Percentiles rank a stretch among this genome's conserved stretches.
phyloP scores from a whole-genome alignment of 106 monocot genomes.

The Dendrobium catenatum region DNA sequence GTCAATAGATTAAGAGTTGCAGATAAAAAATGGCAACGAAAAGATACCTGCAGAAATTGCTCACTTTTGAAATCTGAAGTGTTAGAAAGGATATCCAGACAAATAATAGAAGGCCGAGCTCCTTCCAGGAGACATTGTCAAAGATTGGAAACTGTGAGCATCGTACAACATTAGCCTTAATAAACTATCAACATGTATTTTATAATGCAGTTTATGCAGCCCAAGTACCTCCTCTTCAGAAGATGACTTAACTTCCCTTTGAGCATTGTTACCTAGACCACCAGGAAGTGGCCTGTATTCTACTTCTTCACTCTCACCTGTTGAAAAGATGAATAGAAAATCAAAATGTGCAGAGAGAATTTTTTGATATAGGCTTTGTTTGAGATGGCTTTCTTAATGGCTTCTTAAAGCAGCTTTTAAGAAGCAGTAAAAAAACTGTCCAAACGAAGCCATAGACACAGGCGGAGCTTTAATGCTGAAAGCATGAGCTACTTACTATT shows the following conservation, averaged over 20 bases:
- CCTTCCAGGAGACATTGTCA: conserved; percentile 65
- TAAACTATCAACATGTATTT: not conserved
- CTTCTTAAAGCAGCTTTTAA: too few species aligned
- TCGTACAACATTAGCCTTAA: not conserved
- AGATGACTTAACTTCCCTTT: conserved; percentile 15
- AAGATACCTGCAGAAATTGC: not conserved
- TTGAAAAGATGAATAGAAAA: not conserved
- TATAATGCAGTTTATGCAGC: not conserved
- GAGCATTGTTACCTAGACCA: conserved; percentile 21
- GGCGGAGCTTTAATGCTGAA: not conserved
- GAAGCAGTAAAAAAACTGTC: too few species aligned
- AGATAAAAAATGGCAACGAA: not conserved
- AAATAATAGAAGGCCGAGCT: conserved; percentile 68
- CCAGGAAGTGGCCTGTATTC: conserved; percentile 55
- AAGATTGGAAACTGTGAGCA: conserved; percentile 36
- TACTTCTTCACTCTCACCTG: conserved; percentile 25
- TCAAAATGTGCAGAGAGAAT: not conserved
- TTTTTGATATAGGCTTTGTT: not conserved
- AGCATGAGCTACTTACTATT: conserved; percentile 28
- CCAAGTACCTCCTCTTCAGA: conserved; percentile 31
- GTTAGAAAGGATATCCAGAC: conserved; percentile 67
- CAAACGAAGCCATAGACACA: not conserved
- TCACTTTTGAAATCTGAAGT: conserved; percentile 55
- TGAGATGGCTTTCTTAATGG: too few species aligned
- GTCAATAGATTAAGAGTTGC: conserved; percentile 2